phyloP scores from a whole-genome alignment of 305 asterid genomes.

The Solanum hybrid region DNA sequence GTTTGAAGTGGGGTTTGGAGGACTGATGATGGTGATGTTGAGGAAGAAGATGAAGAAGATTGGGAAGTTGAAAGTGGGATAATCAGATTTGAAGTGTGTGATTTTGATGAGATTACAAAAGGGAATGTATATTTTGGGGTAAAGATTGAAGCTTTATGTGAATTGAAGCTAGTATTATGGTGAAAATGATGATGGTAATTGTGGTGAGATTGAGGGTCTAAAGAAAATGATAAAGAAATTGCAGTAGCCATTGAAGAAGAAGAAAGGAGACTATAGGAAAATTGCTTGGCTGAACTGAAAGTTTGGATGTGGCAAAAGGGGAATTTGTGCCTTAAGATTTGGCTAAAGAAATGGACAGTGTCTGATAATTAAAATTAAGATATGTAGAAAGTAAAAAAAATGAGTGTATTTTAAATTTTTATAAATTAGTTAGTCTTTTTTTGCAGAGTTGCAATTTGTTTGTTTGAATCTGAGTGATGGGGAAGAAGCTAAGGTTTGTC shows the following conservation, averaged over 20 bases:
- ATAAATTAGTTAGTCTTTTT: neutral
- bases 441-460: neutral
- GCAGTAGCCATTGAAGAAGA: slow-evolving; percentile 32
- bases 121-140: slow-evolving; percentile 30
- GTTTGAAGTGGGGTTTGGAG: slow-evolving; percentile 36
- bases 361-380: neutral
- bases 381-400: neutral
- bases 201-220: slow-evolving; percentile 24
- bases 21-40: neutral
- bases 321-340: neutral
- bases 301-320: neutral
- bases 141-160: slow-evolving; percentile 18
- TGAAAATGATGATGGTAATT: slow-evolving; percentile 17
- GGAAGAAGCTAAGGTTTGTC: neutral
- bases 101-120: slow-evolving; percentile 32
- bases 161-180: slow-evolving; percentile 22
- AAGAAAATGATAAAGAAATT: slow-evolving; percentile 23
- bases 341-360: neutral
- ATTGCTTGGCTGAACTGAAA: neutral
- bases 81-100: slow-evolving; percentile 15
- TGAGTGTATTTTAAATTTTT: neutral
- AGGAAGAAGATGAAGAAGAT: slow-evolving; percentile 29
- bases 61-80: slow-evolving; percentile 41
- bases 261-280: neutral
- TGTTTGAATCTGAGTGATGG: neutral